Evolutionary conservation across 2,329 filamentous ascomycete genomes (phyloP), one percentile per base, ranked within the genome.

Genomic region (Ceratocystis cubensis): DNA sequence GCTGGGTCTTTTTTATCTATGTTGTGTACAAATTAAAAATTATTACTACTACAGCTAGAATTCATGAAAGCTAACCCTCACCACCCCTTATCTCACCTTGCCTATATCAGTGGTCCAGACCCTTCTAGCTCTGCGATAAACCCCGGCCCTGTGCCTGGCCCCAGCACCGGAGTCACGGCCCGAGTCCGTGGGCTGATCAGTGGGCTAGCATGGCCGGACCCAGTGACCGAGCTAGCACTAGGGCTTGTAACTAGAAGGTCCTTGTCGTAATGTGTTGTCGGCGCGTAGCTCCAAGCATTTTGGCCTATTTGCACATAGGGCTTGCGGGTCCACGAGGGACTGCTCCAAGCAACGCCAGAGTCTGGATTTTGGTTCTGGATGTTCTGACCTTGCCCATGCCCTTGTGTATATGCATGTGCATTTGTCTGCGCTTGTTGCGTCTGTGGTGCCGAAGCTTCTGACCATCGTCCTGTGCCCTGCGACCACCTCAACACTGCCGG

Each of bases 281-380:
- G 65, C 37, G 65, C 65, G 46, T 66, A 66, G 15, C 59, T 57
- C 61, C 59, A 66, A 33, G 65, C 61, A 63, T 66, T 46, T 25
- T 41, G 46, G 22, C 63, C 41, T 17, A 59, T 30, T 37, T 65
- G 63, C 8, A 65, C 28, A 25, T 56, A 57, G 28, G 46, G 63
- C 28, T 25, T 48, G n/a, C 37, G 63, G n/a, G 15, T 37, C 63
- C 63, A 65, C 20, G 30, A 33, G 2, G 46, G 63, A n/a, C 44
- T 65, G n/a, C 30, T 65, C 46, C 48, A 65, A 10, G 1, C 17
- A 2, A 41, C n/a, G 17, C 57, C 30, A 22, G 22, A 7, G 53
- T 13, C 22, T 22, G 22, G 13, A 6, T 20, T 41, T 13, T 8
- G n/a, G 17, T 13, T 22, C 5, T 50, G 46, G 7, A 10, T 50